phyloP scores from a whole-genome alignment of 2,329 filamentous ascomycete species.

The Drechslera avenae region DNA sequence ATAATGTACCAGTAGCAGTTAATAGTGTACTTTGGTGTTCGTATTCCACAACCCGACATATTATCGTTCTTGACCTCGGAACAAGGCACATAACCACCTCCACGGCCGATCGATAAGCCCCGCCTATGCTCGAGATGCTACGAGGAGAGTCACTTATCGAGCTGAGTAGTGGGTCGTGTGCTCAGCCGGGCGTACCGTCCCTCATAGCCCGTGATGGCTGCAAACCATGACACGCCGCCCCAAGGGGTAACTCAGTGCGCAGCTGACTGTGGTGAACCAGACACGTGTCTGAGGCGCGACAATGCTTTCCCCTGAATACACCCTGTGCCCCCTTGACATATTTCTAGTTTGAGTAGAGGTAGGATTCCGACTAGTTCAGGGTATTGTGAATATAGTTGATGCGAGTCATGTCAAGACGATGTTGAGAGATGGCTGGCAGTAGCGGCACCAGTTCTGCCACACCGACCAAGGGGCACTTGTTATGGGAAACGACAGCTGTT shows the following conservation, averaged over 20 bases:
- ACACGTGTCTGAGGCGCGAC: conserved; percentile 19
- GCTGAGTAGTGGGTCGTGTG: conserved; percentile 1
- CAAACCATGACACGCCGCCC: background rate
- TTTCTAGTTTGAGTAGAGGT: background rate
- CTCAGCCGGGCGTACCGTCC: background rate
- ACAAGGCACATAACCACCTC: conserved; percentile 15
- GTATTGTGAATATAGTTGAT: background rate
- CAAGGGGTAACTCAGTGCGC: conserved; percentile 6
- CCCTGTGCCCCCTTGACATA: conserved; percentile 17
- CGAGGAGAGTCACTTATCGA: conserved; percentile 3
- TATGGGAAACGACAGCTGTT: conserved; percentile 6
- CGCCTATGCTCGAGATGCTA: conserved; percentile 16
- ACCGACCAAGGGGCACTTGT: conserved; percentile 6
- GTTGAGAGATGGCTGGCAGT: background rate
- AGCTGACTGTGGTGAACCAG: conserved; percentile 25
- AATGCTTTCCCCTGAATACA: conserved; percentile 6
- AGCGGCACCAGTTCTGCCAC: too few species aligned
- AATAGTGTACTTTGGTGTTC: background rate
- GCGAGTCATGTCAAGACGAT: conserved; percentile 1
- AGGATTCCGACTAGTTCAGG: background rate
- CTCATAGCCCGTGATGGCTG: background rate
- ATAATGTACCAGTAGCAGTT: conserved; percentile 57
- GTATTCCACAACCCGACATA: conserved; percentile 62
- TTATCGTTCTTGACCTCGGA: conserved; percentile 37
- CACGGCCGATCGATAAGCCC: conserved; percentile 29